phyloP scores from a whole-genome alignment of 345 rosid species.

The Crucihimalaya himalaica region DNA sequence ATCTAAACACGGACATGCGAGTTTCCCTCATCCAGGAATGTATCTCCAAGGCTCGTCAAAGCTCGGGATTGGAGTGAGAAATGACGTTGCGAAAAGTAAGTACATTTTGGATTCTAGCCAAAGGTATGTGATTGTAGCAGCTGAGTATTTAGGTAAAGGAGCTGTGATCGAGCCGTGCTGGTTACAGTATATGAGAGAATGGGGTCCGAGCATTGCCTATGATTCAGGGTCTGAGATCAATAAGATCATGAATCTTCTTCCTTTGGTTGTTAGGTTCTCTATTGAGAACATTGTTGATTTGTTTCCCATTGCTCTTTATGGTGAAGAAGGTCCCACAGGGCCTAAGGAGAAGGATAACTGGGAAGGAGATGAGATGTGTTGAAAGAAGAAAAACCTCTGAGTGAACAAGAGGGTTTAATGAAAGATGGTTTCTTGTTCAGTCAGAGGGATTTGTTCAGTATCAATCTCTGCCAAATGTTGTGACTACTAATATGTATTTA shows the following conservation, averaged over 20 bases:
- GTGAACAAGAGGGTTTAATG: background rate
- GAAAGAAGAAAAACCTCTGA: background rate
- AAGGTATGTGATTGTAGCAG: conserved; percentile 70
- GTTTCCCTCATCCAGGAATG: conserved; percentile 80
- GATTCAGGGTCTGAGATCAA: conserved; percentile 77
- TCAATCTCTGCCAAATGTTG: conserved; percentile 10
- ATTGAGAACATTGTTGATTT: conserved; percentile 71
- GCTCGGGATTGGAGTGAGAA: conserved; percentile 75
- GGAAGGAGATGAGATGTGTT: conserved; percentile 75
- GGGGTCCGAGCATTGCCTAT: conserved; percentile 85
- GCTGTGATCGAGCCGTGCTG: conserved; percentile 69
- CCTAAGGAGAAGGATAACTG: conserved; percentile 93
- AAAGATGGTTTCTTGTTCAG: background rate
- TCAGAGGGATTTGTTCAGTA: conserved; percentile 2
- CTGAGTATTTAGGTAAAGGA: conserved; percentile 72
- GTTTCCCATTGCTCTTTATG: conserved; percentile 87
- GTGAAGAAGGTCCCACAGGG: conserved; percentile 97
- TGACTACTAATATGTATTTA: conserved; percentile 4
- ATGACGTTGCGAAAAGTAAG: conserved; percentile 66
- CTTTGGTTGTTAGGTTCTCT: conserved; percentile 71
- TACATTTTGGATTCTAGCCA: conserved; percentile 64
- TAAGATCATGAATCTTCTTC: conserved; percentile 67
- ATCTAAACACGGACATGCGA: conserved; percentile 84
- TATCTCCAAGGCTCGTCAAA: conserved; percentile 79
- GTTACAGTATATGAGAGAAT: conserved; percentile 93